A percentile compares a stretch with the other conserved stretches of the same genome.
phyloP scores from a whole-genome alignment of 177 flowering plant species.

The Vitis hybrid region DNA sequence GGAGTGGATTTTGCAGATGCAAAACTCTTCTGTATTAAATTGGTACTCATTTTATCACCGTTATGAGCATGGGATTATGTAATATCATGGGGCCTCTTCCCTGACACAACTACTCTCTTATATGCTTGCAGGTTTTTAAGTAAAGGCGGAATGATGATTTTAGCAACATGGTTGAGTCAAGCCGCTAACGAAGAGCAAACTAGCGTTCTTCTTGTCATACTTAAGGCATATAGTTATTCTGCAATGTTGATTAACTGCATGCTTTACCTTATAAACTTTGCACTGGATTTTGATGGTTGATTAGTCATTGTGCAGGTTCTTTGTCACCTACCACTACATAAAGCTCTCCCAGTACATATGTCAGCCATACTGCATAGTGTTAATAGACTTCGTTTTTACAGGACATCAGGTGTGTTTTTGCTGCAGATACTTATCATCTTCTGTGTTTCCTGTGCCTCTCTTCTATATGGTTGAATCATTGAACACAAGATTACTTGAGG shows the following conservation, averaged over 20 bases:
- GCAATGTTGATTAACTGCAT: not conserved
- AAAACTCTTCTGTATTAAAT: conserved; percentile 57
- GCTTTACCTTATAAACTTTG: conserved; percentile 4
- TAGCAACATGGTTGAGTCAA: conserved; percentile 86
- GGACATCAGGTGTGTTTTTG: conserved; percentile 69
- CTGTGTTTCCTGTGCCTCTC: not conserved
- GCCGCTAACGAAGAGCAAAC: conserved; percentile 95
- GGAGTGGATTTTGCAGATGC: conserved; percentile 85
- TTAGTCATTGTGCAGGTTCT: conserved; percentile 60
- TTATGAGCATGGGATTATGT: too few species aligned
- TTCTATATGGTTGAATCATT: not conserved
- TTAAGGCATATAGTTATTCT: conserved; percentile 52
- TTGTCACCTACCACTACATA: conserved; percentile 80
- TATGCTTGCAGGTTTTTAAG: conserved; percentile 65
- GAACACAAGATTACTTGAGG: not conserved
- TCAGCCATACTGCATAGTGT: conserved; percentile 88
- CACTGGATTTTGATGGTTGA: conserved; percentile 7
- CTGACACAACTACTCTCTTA: conserved; percentile 1
- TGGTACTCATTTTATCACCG: conserved; percentile 45
- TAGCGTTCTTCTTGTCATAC: conserved; percentile 61
- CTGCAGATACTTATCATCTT: conserved; percentile 2
- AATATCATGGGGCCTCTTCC: not conserved
- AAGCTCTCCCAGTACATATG: conserved; percentile 84
- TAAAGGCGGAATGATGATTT: conserved; percentile 84
- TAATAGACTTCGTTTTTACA: conserved; percentile 77